Evolutionary conservation across 345 rosid species (phyloP).

Genomic region (Aethionema arabicum): DNA sequence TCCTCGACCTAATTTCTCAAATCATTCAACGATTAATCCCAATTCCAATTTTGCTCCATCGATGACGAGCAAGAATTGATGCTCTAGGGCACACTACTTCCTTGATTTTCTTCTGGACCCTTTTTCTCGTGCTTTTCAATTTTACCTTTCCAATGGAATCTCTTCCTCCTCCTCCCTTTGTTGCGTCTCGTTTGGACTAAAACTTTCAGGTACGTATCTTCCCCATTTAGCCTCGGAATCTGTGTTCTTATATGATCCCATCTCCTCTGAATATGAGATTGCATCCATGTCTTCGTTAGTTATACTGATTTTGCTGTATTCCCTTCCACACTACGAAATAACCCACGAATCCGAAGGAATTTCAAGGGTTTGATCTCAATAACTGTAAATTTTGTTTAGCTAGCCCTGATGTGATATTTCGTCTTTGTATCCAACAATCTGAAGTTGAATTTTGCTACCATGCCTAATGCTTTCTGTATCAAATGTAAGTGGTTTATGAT

Average conservation of each 20-base stretch:
- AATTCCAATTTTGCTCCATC: slow-evolving; percentile 14
- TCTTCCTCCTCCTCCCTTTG: slow-evolving; percentile 7
- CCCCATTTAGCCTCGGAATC: not conserved
- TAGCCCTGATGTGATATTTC: not conserved
- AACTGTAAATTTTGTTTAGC: not conserved
- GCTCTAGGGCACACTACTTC: slow-evolving; percentile 23
- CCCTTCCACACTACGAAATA: not conserved
- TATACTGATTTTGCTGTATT: not conserved
- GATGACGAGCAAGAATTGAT: slow-evolving; percentile 26
- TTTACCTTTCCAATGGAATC: slow-evolving; percentile 32
- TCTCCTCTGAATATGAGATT: not conserved
- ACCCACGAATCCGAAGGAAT: not conserved
- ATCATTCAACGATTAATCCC: slow-evolving; percentile 17
- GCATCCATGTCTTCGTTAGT: not conserved
- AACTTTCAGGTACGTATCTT: slow-evolving; percentile 25
- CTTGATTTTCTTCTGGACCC: slow-evolving; percentile 24
- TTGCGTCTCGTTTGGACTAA: slow-evolving; percentile 29
- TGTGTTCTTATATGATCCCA: not conserved
- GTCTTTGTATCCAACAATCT: slow-evolving; percentile 7
- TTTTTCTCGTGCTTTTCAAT: slow-evolving; percentile 15
- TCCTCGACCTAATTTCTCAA: not conserved
- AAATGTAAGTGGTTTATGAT: too few relatives aligned
- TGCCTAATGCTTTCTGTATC: not conserved
- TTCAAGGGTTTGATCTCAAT: not conserved
- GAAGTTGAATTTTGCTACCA: not conserved